Evolutionary conservation across 169 alveolate genomes (phyloP).

Genomic region (Eimeria sp.): DNA sequence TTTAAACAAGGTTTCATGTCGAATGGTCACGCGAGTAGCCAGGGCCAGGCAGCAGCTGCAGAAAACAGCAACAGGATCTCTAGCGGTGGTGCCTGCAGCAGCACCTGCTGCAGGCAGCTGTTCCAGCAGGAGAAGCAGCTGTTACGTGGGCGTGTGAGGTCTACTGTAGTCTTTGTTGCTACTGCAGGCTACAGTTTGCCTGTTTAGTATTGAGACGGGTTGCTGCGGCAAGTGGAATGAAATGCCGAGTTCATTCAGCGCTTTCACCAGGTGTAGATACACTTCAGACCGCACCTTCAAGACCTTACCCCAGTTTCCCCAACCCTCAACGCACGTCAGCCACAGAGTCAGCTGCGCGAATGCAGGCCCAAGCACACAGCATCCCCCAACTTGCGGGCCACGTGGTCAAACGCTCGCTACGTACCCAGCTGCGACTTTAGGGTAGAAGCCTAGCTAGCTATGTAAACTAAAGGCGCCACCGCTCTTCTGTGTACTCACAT

Average conservation of each 20-base stretch:
- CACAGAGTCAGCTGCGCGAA: conserved; percentile 49
- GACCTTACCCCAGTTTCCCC: conserved; percentile 79
- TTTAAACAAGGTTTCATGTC: background rate
- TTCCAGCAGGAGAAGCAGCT: background rate
- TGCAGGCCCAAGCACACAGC: background rate
- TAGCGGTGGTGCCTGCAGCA: background rate
- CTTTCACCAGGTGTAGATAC: conserved; percentile 52
- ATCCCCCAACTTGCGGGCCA: too few relatives aligned
- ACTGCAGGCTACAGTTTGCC: background rate
- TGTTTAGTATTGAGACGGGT: conserved; percentile 25
- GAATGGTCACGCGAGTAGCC: background rate
- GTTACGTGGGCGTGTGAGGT: background rate
- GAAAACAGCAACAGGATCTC: background rate
- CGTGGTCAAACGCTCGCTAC: background rate
- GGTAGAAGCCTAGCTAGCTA: background rate
- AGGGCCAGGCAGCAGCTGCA: background rate
- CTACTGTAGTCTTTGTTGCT: background rate
- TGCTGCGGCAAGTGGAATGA: conserved; percentile 77
- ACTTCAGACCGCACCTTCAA: conserved; percentile 74
- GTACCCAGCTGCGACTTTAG: background rate
- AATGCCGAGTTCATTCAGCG: conserved; percentile 50
- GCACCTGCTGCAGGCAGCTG: background rate
- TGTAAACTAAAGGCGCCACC: background rate
- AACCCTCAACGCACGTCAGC: conserved; percentile 81
- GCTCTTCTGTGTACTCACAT: too few relatives aligned